Conservation (phyloP, 306 rosid species). For the Malus domestica region DNA sequence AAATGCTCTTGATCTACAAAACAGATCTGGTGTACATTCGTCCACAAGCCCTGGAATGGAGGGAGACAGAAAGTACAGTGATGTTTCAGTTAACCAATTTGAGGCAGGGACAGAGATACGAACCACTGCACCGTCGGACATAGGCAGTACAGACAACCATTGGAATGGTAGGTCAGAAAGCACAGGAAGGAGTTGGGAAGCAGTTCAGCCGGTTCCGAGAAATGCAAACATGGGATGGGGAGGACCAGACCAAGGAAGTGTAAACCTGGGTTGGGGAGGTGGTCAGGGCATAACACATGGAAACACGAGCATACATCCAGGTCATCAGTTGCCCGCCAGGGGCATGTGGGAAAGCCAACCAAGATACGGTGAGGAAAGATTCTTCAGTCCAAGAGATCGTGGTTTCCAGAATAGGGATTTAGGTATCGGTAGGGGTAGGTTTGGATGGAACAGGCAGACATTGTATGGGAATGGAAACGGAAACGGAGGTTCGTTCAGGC, state of each 20-base stretch:
- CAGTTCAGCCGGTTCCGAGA: constrained; percentile 40
- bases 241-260: constrained; percentile 31
- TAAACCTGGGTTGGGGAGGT: constrained; percentile 40
- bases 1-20: constrained; percentile 43
- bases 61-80: constrained; percentile 38
- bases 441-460: constrained; percentile 48
- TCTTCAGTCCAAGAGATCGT: constrained; percentile 46
- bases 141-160: constrained; percentile 31
- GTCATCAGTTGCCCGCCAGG: constrained; percentile 5
- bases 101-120: constrained; percentile 42
- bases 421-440: constrained; percentile 45
- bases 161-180: constrained; percentile 62
- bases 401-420: constrained; percentile 49
- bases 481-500: constrained; percentile 46
- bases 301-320: constrained; percentile 35
- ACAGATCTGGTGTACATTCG: constrained; percentile 37
- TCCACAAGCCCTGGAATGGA: constrained; percentile 39
- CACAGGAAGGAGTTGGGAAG: constrained; percentile 40
- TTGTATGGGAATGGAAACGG: constrained; percentile 36
- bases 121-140: constrained; percentile 36
- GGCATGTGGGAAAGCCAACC: constrained; percentile 45
- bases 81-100: constrained; percentile 51
- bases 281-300: constrained; percentile 35
- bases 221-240: constrained; percentile 34
- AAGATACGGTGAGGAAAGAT: constrained; percentile 51